These are phyloP conservation scores for Shiraia sp. DNA, from an alignment of 2,329 filamentous ascomycete genomes.

Conservation along the genomic window DNA sequence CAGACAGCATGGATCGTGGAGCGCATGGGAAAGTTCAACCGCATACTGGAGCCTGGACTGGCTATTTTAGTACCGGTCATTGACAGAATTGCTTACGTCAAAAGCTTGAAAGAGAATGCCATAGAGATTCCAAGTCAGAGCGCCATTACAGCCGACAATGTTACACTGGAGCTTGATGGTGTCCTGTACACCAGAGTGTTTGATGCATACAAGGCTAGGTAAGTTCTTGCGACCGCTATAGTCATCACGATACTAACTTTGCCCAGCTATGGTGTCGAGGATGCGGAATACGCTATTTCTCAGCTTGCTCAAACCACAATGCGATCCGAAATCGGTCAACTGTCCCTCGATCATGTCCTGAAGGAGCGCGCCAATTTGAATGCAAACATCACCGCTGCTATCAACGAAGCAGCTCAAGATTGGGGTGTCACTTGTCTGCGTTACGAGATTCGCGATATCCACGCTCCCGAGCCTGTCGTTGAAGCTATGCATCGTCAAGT, in stretches of 20 bases:
- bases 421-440: constrained; percentile 96
- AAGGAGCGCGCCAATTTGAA: constrained; percentile 97
- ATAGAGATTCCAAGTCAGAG: constrained; percentile 98
- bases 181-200: constrained; percentile 95
- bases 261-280: constrained; percentile 90
- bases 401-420: constrained; percentile 95
- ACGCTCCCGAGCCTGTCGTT: constrained; percentile 90
- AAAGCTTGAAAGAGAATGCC: constrained; percentile 92
- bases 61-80: constrained; percentile 87
- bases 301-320: constrained; percentile 98
- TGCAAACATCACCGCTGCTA: constrained; percentile 96
- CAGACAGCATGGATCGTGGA: constrained; percentile 99
- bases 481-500: constrained; percentile 98
- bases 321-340: constrained; percentile 96
- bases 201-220: constrained; percentile 97
- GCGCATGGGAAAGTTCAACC: constrained; percentile 97
- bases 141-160: constrained; percentile 97
- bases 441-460: constrained; percentile 98
- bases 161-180: constrained; percentile 93
- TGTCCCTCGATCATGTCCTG: constrained; percentile 94
- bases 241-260: constrained; percentile 12
- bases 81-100: constrained; percentile 96
- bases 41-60: constrained; percentile 89
- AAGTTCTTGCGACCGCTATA: constrained; percentile 27
- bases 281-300: constrained; percentile 97